A percentile compares a stretch with the other conserved stretches of the same genome.
Evolutionary conservation across 129 eudicot genomes (phyloP).

Genomic region (Oenanthe sinensis): DNA sequence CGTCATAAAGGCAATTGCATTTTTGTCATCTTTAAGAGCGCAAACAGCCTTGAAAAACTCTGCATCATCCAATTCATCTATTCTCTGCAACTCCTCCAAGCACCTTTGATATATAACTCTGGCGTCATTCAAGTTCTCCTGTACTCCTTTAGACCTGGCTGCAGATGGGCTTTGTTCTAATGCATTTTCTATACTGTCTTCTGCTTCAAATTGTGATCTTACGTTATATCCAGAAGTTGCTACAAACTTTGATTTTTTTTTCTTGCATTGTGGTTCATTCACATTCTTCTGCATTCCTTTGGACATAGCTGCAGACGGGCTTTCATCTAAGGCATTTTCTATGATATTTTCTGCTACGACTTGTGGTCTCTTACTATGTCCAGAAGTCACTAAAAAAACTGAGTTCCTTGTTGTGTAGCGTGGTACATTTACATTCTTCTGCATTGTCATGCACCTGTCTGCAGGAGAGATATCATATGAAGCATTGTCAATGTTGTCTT

Average conservation of each 20-base stretch:
- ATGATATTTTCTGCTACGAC: slow-evolving; percentile 1
- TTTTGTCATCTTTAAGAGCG: slow-evolving; percentile 14
- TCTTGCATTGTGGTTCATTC: neutral
- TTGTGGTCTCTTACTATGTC: neutral
- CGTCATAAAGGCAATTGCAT: slow-evolving; percentile 14
- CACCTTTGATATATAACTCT: slow-evolving; percentile 6
- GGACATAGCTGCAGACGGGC: neutral
- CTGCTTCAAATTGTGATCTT: neutral
- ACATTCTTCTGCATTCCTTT: neutral
- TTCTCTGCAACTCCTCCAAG: slow-evolving; percentile 12
- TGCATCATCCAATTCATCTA: neutral
- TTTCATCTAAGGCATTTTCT: slow-evolving; percentile 3
- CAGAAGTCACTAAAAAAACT: neutral
- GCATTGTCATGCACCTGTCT: neutral
- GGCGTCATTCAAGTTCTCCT: neutral
- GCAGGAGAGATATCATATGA: neutral
- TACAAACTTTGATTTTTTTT: neutral
- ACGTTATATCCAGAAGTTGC: slow-evolving; percentile 6
- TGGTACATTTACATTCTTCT: neutral
- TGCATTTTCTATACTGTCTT: slow-evolving; percentile 7
- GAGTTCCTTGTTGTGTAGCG: neutral
- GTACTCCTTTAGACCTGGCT: neutral
- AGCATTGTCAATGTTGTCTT: slow-evolving; percentile 6
- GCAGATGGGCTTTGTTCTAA: neutral
- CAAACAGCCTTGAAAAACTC: slow-evolving; percentile 4